Base-by-base conservation (phyloP, 164 flowering plant species). In the Protea cynaroides region DNA sequence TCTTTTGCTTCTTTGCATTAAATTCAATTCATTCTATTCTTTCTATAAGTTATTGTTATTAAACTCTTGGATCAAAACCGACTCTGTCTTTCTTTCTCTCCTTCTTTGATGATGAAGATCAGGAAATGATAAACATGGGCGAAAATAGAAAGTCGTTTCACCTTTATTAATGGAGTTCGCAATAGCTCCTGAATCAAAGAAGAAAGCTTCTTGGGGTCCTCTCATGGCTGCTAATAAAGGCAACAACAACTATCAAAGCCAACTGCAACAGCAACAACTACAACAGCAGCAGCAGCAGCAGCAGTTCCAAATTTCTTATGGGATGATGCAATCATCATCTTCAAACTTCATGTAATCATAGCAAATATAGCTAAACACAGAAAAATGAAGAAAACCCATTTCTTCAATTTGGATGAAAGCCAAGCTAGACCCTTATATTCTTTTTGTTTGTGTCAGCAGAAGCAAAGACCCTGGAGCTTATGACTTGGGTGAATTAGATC, bases 401-500 rank as follows among this genome's bases (percentile, higher is more conserved):
- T 61, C 59, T 64, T 61, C 49, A 52, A 46, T 64, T 68, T 43
- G 21, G 18, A 54, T 62, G 18, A 36, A 14, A 23, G 52, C 15
- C 22, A 25, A 29, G 34, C 0, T 29, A 22, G 57, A 37, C 7
- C 12, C 44, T 56, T 1, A 60, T 56, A 60, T 56, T 25, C 50
- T 4, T 52, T 46, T 29, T 13, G 11, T 52, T 66, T 59, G 64
- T 69, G 65, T 58, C 7, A 59, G 69, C 79, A 84, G 85, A 62
- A 77, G 75, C 72, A 86, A 79, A 72, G 97, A 84, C 46, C 63
- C 69, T 24, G 92, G 88, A 50, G 86, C 89, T 57, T 88, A 88
- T 77, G 97, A 92, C 64, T 78, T 92, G 74, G 98, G 92, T 7
- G 99, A 95, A 63, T 69, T 95, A n/a, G 98, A 95, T 80, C 94